Evolutionary conservation across 768 basidiomycete species (phyloP).

Genomic region (Lactarius vividus): DNA sequence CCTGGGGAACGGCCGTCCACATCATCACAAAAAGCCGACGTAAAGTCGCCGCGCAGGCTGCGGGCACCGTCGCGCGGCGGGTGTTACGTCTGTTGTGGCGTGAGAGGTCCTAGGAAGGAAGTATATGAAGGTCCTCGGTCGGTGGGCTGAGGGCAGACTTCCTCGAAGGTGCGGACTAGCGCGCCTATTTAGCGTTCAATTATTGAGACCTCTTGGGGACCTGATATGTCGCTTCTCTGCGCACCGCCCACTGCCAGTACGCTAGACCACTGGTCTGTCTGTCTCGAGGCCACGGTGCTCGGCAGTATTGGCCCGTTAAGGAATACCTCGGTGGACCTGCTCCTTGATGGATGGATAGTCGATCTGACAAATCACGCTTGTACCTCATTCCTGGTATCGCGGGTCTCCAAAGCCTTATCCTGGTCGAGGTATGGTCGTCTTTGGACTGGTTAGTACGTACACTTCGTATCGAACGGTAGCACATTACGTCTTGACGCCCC

Average conservation of each 20-base stretch:
- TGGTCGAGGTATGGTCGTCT: not conserved
- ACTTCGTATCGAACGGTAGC: not conserved
- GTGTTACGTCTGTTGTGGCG: constrained; percentile 24
- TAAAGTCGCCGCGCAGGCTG: constrained; percentile 1
- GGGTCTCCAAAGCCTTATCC: not conserved
- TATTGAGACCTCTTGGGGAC: not conserved
- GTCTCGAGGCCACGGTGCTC: not conserved
- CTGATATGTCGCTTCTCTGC: constrained; percentile 1
- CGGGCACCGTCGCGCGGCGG: not conserved
- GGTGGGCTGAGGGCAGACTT: constrained; percentile 1
- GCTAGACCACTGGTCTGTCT: too few relatives aligned
- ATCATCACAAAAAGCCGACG: not conserved
- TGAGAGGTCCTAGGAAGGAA: constrained; percentile 23
- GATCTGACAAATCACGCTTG: not conserved
- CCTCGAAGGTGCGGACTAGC: not conserved
- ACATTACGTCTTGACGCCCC: constrained; percentile 14
- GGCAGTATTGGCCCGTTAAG: constrained; percentile 7
- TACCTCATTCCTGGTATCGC: not conserved
- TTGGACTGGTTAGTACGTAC: not conserved
- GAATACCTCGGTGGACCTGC: not conserved
- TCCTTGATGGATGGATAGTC: not conserved
- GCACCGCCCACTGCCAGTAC: not conserved
- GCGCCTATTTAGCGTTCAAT: constrained; percentile 10
- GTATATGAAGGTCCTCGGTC: not conserved
- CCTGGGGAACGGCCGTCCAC: too few relatives aligned